Evolutionary conservation across 768 basidiomycete species (phyloP), one percentile per base, ranked within the genome.

Genomic region (Panellus pusillus): DNA sequence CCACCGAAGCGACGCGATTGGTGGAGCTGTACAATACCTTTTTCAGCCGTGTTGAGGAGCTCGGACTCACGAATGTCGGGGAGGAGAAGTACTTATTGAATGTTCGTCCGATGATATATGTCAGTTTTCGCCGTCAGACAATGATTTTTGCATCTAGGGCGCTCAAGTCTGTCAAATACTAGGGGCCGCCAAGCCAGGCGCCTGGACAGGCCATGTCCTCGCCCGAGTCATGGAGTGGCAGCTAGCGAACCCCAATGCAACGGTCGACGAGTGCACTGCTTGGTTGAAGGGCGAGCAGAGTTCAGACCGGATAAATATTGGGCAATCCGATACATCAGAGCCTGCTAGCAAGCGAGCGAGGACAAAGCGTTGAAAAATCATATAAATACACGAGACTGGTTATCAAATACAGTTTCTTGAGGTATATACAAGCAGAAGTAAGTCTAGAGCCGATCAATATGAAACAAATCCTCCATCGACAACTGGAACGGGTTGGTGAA

Each of bases 151-250:
- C 58, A 31, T 37, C 24, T 61, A 97, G 95, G 95, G 95, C 1
- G 80, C 75, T 27, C 83, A 88, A 50, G 75, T 93, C 31, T 70
- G 79, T 2, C 55, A 68, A 18, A 66, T 81, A 9, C 73, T 95
- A 6, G 78, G 71, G 2, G 74, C 75, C 15, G 65, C 69, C 3
- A 82, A 77, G 56, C 79, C 85, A 1, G 93, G 93, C 2, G 79
- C 83, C 2, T 86, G 92, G 83, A 83, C 86, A 6, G 80, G 81
- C 29, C 70, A 77, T 27, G 77, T 86, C 6, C 73, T 92, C 17
- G 72, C 77, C n/a, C 79, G 76, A 43, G 77, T 98, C 20, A 64
- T 92, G 17, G 81, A 86, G 55, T 98, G 94, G 95, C 93, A 94
- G 62, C 76, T 98, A 7, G 85, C 82, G 32, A 72, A 93, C 66